Evolutionary conservation across 2,329 filamentous ascomycete genomes (phyloP), one percentile per base, ranked within the genome.

Genomic region (Phoma sp.): DNA sequence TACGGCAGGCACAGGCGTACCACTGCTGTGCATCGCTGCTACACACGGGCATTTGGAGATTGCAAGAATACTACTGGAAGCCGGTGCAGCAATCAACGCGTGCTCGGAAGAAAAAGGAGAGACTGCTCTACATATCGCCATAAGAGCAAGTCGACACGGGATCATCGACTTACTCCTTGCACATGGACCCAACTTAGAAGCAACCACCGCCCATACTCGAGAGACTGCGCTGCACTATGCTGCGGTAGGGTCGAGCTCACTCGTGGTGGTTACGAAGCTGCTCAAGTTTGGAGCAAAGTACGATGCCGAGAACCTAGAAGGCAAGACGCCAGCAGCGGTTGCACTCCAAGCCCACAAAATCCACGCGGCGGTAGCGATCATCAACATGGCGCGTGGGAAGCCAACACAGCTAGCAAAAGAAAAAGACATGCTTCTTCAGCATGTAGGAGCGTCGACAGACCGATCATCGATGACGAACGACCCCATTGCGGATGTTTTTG

Each of bases 161-260:
- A 58, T 73, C 2, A 57, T 71, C 27, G 65, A 71, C 19, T 29
- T 68, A 7, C 53, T 74, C 17, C 60, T 73, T 3, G 40, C 51
- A 24, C 58, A 65, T 37, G 52, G 57, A 40, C 62, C 69, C 8
- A 49, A 69, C 29, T 51, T 72, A 12, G 64, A 68, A 33, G 51
- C 44, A 15, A 62, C 57, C 45, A 72, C 72, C 1, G 29, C 52
- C 9, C 22, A 55, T 13, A 66, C 62, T 6, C 55, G 64, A n/a
- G 71, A 73, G 38, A 73, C 72, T 43, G 55, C 65, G 29, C 63
- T 74, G 5, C 71, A 73, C 51, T 73, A 73, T 35, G 71, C 70
- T 24, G 71, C 70, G 21, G 61, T 63, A 13, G 67, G 61, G 22
- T 55, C 62, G 4, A 62, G 60, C 43, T 65, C 63, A 1, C 51